phyloP scores from a whole-genome alignment of 768 basidiomycete genomes.

The Sarcomyxa edulis region DNA sequence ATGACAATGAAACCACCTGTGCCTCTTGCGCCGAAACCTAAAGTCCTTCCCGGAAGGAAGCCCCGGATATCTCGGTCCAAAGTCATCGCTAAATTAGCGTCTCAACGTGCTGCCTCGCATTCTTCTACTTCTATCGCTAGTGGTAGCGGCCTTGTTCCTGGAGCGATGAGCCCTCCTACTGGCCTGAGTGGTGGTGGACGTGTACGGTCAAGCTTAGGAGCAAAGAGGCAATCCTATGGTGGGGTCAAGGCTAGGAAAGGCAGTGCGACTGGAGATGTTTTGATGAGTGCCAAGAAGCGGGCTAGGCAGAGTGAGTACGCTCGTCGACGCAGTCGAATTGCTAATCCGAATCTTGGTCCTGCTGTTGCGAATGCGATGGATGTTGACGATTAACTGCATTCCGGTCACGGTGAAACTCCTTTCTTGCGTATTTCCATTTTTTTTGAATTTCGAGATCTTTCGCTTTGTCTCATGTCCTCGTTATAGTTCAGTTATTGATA shows the following conservation, averaged over 20 bases:
- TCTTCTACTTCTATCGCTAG: conserved; percentile 16
- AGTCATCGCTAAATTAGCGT: conserved; percentile 71
- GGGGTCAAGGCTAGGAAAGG: conserved; percentile 17
- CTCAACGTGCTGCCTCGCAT: conserved; percentile 53
- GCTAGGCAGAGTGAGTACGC: conserved; percentile 75
- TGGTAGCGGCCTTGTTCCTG: conserved; percentile 19
- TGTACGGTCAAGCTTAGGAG: conserved; percentile 54
- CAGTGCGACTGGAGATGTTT: conserved; percentile 28
- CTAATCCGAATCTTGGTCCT: too few relatives aligned
- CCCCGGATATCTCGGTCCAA: conserved; percentile 80
- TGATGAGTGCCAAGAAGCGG: conserved; percentile 67
- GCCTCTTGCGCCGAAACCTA: conserved; percentile 14
- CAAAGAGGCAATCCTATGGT: conserved; percentile 22
- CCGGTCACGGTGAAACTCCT: too few relatives aligned
- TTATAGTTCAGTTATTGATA: too few relatives aligned
- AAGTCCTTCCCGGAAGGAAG: conserved; percentile 44
- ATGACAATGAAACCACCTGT: not conserved
- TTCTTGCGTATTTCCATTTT: too few relatives aligned
- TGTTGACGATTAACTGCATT: too few relatives aligned
- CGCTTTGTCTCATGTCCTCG: too few relatives aligned
- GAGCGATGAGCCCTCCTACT: too few relatives aligned
- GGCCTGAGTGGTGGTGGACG: conserved; percentile 18
- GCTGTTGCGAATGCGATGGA: not conserved
- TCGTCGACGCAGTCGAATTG: conserved; percentile 41
- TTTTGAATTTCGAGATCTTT: too few relatives aligned